A percentile compares a stretch with the other conserved stretches of the same genome.
phyloP scores from a whole-genome alignment of 495 filamentous ascomycete species.

The Trichoderma orchidacearum region DNA sequence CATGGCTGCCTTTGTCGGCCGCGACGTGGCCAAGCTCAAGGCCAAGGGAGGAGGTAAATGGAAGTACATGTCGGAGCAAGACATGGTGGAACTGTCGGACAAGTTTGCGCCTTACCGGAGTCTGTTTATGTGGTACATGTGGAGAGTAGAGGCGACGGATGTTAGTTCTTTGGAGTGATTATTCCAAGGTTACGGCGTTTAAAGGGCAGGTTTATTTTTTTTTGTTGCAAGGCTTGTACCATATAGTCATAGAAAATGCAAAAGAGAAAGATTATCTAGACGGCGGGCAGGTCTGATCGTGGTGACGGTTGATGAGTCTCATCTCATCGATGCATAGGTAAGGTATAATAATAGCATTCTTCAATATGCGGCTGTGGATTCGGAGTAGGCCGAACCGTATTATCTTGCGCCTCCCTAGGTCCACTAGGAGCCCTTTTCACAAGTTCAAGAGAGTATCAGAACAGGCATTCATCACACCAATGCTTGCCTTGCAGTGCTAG shows the following conservation, averaged over 20 bases:
- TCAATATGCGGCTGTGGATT: no score
- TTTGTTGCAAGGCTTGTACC: no score
- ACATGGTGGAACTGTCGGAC: slow-evolving; percentile 75
- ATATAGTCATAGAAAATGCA: no score
- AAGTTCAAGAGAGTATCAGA: background rate
- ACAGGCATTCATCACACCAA: no score
- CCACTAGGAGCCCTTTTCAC: background rate
- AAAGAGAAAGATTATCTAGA: no score
- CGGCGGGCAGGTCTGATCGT: no score
- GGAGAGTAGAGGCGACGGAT: slow-evolving; percentile 69
- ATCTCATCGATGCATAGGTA: no score
- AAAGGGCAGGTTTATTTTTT: no score
- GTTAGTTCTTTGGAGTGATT: slow-evolving; percentile 44
- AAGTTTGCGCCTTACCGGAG: slow-evolving; percentile 73
- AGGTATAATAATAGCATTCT: no score
- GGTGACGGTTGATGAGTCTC: no score
- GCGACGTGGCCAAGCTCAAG: slow-evolving; percentile 74
- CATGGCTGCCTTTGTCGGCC: slow-evolving; percentile 77
- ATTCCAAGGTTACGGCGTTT: no score
- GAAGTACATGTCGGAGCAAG: slow-evolving; percentile 91
- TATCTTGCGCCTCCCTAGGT: background rate
- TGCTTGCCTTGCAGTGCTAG: no score
- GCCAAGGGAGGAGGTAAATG: slow-evolving; percentile 76
- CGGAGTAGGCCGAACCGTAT: background rate
- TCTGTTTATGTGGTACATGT: slow-evolving; percentile 74